A percentile compares a stretch with the other conserved stretches of the same genome.
Evolutionary conservation across 1,284 basidiomycete species (phyloP).

Genomic region (Trichosporon sp.): DNA sequence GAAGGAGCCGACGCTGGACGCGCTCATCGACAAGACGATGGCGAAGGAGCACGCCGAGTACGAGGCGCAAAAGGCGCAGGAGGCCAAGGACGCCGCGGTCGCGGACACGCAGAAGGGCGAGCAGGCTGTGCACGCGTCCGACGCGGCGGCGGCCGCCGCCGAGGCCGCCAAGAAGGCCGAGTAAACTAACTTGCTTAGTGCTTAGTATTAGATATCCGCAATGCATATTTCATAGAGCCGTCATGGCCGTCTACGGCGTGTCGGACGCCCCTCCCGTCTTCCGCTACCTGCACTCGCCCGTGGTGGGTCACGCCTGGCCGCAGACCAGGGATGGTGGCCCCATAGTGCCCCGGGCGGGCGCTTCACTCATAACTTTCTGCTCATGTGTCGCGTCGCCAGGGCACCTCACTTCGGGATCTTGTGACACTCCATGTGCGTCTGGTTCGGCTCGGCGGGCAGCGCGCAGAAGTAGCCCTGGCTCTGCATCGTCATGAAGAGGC

Average conservation of each 20-base stretch:
- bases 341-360: too few relatives aligned
- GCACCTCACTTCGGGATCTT: neutral
- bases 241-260: neutral
- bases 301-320: neutral
- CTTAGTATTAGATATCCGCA: neutral
- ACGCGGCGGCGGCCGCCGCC: neutral
- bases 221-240: conserved; percentile 3
- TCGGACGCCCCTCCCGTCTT: neutral
- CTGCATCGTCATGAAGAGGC: conserved; percentile 72
- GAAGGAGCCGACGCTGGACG: conserved; percentile 18
- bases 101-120: neutral
- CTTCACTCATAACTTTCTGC: too few relatives aligned
- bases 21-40: conserved; percentile 22
- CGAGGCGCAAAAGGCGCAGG: conserved; percentile 8
- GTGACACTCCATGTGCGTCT: conserved; percentile 67
- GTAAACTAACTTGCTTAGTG: neutral
- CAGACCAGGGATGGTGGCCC: neutral
- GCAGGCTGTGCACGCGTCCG: neutral
- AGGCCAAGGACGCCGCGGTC: neutral
- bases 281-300: too few relatives aligned
- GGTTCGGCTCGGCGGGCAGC: conserved; percentile 64
- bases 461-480: conserved; percentile 63
- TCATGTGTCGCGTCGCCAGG: too few relatives aligned
- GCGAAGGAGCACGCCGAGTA: conserved; percentile 15
- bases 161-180: neutral